Evolutionary conservation across 2,329 filamentous ascomycete genomes (phyloP).

Genomic region (Aureobasidium namibiae): DNA sequence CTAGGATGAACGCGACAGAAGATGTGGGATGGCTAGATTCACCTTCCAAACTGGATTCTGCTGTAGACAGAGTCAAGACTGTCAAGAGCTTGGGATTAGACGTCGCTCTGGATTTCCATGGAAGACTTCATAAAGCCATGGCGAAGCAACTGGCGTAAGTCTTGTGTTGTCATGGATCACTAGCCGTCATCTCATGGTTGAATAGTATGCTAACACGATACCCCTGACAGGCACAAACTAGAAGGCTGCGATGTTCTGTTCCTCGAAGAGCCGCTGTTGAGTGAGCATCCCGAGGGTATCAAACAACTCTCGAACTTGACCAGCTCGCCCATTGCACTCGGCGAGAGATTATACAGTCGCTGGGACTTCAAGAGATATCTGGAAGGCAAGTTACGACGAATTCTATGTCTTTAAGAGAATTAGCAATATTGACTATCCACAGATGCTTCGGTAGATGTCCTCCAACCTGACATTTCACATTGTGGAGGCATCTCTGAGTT

Average conservation of each 20-base stretch:
- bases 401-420: too few species aligned
- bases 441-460: slow-evolving; percentile 56
- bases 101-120: slow-evolving; percentile 68
- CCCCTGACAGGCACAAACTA: slow-evolving; percentile 27
- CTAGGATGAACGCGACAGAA: slow-evolving; percentile 64
- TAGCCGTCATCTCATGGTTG: neutral
- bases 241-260: slow-evolving; percentile 61
- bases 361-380: slow-evolving; percentile 68
- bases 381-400: slow-evolving; percentile 31
- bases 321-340: slow-evolving; percentile 58
- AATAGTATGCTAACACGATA: neutral
- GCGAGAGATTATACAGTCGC: slow-evolving; percentile 60
- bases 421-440: neutral
- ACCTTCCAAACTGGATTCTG: slow-evolving; percentile 52
- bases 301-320: slow-evolving; percentile 50
- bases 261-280: slow-evolving; percentile 64
- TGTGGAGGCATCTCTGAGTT: slow-evolving; percentile 66
- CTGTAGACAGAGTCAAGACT: slow-evolving; percentile 56
- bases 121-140: slow-evolving; percentile 67
- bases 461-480: slow-evolving; percentile 65
- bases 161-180: neutral
- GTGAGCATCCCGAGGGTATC: slow-evolving; percentile 58
- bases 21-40: slow-evolving; percentile 69
- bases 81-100: slow-evolving; percentile 64
- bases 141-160: slow-evolving; percentile 62